These are phyloP conservation scores for Phialocephala sp. DNA, from an alignment of 2,329 filamentous ascomycete species.

Conservation along the genomic window DNA sequence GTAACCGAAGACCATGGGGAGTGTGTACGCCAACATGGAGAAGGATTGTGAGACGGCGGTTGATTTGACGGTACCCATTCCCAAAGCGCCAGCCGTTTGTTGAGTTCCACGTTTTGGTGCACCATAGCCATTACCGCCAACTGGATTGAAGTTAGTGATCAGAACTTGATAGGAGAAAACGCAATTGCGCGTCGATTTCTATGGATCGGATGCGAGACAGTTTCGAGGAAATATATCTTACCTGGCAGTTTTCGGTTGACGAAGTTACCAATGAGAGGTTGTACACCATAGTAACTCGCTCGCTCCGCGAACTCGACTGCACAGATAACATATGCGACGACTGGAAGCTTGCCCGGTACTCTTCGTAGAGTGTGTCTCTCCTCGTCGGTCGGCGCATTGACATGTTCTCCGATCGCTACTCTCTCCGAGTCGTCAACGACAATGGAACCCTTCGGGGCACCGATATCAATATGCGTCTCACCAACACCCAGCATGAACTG, in stretches of 20 bases:
- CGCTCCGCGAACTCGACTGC: constrained; percentile 78
- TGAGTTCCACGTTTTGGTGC: constrained; percentile 45
- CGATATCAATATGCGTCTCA: constrained; percentile 27
- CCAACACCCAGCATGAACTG: constrained; percentile 15
- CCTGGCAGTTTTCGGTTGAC: constrained; percentile 63
- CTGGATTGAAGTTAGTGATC: background rate
- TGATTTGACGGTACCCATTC: constrained; percentile 59
- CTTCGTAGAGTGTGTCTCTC: constrained; percentile 66
- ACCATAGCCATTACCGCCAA: constrained; percentile 46
- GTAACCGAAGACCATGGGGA: constrained; percentile 56
- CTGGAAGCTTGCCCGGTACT: constrained; percentile 68
- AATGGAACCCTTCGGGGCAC: constrained; percentile 27
- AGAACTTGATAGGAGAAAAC: background rate
- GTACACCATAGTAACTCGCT: constrained; percentile 78
- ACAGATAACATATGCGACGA: constrained; percentile 71
- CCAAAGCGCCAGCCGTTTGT: constrained; percentile 58
- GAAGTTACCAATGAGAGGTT: constrained; percentile 63
- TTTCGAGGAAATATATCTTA: background rate
- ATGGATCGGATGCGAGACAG: background rate
- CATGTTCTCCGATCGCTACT: constrained; percentile 43
- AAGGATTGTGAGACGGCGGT: constrained; percentile 60
- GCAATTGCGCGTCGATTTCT: too few relatives aligned
- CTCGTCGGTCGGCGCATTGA: constrained; percentile 55
- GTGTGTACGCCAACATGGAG: constrained; percentile 55
- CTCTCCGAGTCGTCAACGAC: constrained; percentile 26